A percentile compares a stretch with the other conserved stretches of the same genome.
These are phyloP conservation scores for Angomonas desouzai DNA, from an alignment of 208 protist genomes.

Conservation along the genomic window DNA sequence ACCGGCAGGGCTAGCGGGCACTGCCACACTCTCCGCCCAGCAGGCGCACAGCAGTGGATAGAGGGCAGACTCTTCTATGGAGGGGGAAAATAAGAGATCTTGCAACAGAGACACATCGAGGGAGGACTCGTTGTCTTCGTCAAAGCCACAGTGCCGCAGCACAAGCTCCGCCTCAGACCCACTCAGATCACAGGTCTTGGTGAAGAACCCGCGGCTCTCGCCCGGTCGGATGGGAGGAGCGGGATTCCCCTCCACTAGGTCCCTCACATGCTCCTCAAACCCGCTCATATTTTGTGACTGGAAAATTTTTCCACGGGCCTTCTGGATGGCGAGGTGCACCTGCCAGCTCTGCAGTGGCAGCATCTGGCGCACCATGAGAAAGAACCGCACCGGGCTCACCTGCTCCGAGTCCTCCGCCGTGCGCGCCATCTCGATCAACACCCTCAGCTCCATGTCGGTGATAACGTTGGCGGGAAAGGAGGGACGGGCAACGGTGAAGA, in stretches of 20 bases:
- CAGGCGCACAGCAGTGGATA: conserved; percentile 62
- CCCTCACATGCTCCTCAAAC: conserved; percentile 37
- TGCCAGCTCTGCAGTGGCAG: conserved; percentile 27
- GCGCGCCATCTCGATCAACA: conserved; percentile 45
- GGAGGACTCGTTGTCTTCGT: conserved; percentile 2
- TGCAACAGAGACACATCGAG: conserved; percentile 44
- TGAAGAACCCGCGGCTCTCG: conserved; percentile 31
- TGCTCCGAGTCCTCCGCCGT: conserved; percentile 21
- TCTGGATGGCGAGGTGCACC: conserved; percentile 11
- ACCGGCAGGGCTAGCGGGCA: conserved; percentile 3
- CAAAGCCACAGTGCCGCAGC: conserved; percentile 11
- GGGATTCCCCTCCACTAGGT: conserved; percentile 18
- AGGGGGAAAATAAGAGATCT: conserved; percentile 43
- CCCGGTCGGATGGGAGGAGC: conserved; percentile 20
- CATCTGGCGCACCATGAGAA: conserved; percentile 23
- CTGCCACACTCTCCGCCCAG: conserved; percentile 53
- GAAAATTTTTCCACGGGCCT: conserved; percentile 19
- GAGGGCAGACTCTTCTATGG: conserved; percentile 42
- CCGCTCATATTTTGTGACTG: conserved; percentile 23
- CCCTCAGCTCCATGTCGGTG: conserved; percentile 41
- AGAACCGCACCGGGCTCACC: conserved; percentile 17
- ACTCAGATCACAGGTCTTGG: conserved; percentile 23
- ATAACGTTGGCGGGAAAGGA: conserved; percentile 40
- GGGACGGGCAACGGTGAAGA: conserved; percentile 25
- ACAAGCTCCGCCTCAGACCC: conserved; percentile 51